Percentiles rank a stretch among this genome's conserved stretches.
Conservation (phyloP, 2,329 filamentous ascomycete genomes). For the Stachybotrys elegans region DNA sequence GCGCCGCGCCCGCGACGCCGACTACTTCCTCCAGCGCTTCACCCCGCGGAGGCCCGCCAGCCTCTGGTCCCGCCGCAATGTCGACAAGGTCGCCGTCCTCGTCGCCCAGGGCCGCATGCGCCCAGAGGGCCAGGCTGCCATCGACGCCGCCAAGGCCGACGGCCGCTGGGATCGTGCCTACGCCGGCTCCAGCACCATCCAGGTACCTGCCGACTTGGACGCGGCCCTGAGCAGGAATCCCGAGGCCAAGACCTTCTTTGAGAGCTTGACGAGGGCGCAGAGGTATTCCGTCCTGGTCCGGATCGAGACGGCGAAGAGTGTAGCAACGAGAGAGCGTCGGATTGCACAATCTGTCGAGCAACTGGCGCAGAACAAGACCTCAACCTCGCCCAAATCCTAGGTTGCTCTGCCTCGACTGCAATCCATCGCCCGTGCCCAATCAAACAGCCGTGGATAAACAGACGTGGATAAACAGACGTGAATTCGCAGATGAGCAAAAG, state of each 20-base stretch:
- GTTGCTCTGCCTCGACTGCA: neutral
- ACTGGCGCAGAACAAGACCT: constrained; percentile 27
- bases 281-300: constrained; percentile 41
- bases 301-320: constrained; percentile 35
- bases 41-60: constrained; percentile 51
- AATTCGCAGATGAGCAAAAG: neutral
- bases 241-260: constrained; percentile 33
- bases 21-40: constrained; percentile 50
- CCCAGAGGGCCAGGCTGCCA: constrained; percentile 38
- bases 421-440: too few relatives aligned
- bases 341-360: constrained; percentile 36
- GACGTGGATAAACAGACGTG: neutral
- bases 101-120: constrained; percentile 42
- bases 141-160: constrained; percentile 51
- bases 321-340: constrained; percentile 27
- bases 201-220: constrained; percentile 44
- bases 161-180: constrained; percentile 57
- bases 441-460: neutral
- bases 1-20: constrained; percentile 35
- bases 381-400: constrained; percentile 13
- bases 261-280: constrained; percentile 36
- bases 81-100: constrained; percentile 42
- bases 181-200: constrained; percentile 39
- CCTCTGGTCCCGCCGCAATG: constrained; percentile 57
- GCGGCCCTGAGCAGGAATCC: constrained; percentile 31